Base-by-base conservation (phyloP, 2,329 filamentous ascomycete genomes). In the Raffaelea albimanens region DNA sequence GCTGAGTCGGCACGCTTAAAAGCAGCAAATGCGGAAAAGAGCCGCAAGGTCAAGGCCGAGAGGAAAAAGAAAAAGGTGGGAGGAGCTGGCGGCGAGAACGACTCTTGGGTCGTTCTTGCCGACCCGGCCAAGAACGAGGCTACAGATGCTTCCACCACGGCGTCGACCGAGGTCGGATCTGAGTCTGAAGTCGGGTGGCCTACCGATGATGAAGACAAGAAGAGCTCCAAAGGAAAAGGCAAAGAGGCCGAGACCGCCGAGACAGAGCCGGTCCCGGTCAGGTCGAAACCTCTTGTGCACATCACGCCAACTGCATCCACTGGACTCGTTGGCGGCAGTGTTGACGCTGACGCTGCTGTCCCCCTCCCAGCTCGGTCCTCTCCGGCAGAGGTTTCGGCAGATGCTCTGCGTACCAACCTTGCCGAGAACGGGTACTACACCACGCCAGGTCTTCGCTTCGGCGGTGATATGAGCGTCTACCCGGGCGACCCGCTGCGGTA, bases 401-500 rank as follows among this genome's bases (percentile, higher is more conserved):
- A 87, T 56, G 80, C 87, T 3, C 70, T 97, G 20, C 95, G 88
- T 65, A 80, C 78, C 33, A 83, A 93, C 61, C 71, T 98, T 22
- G 87, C 96, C 59, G 72, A 75, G 8, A 72, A 76, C 18, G 86
- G 85, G 44, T 96, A 91, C 67, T 97, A 85, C 67, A 81, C 93
- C 59, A 90, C 89, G 47, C 93, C 93, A 1, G 93, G 93, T 9
- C 74, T 98, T 45, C 86, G 93, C 22, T 98, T 98, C 59, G 93
- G 93, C 22, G 94, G 90, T 57, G 82, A 93, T 59, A 96, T 95
- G 66, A 88, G 89, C 56, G 87, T 94, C 5, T 98, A 98, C 58
- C 93, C 93, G 0, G 93, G 93, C 41, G 93, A 98, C 62, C 89
- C 93, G 1, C 72, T 98, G 45, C 83, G 93, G 11, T 98, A 94